Conservation (phyloP, 2,329 filamentous ascomycete genomes). For the Pleoardoris graminearum region DNA sequence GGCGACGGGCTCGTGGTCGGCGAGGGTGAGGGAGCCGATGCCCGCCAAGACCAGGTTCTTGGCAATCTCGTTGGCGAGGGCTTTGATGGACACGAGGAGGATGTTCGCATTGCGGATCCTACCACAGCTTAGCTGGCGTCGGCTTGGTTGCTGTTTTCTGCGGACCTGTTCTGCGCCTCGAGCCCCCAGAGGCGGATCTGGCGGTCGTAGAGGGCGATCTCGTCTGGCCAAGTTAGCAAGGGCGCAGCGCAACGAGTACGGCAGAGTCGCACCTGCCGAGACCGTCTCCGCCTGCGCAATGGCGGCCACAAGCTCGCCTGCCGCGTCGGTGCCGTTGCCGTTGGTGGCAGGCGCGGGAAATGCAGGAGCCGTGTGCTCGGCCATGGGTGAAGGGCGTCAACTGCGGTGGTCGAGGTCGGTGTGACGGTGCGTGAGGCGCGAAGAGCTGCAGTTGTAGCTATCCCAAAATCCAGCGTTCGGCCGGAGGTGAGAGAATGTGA, state of each 20-base stretch:
- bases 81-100: constrained; percentile 84
- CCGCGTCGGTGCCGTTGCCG: constrained; percentile 36
- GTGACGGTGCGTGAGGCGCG: no score
- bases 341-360: constrained; percentile 7
- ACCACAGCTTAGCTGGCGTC: constrained; percentile 6
- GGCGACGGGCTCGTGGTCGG: constrained; percentile 75
- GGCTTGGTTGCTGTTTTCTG: constrained; percentile 1
- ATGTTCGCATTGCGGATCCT: constrained; percentile 88
- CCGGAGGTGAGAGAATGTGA: background rate
- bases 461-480: background rate
- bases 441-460: background rate
- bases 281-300: constrained; percentile 48
- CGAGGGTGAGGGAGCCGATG: constrained; percentile 84
- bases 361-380: constrained; percentile 13
- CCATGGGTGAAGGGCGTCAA: constrained; percentile 21
- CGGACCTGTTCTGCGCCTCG: constrained; percentile 78
- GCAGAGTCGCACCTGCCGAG: constrained; percentile 38
- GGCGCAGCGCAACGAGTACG: background rate
- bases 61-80: constrained; percentile 89
- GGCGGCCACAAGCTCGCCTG: constrained; percentile 43
- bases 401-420: no score
- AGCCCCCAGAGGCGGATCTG: constrained; percentile 98
- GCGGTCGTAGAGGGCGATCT: constrained; percentile 95
- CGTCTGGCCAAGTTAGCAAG: constrained; percentile 60
- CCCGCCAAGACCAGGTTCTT: constrained; percentile 97